Base-by-base conservation (phyloP, 768 basidiomycete genomes). In the Lactarius trivialis region DNA sequence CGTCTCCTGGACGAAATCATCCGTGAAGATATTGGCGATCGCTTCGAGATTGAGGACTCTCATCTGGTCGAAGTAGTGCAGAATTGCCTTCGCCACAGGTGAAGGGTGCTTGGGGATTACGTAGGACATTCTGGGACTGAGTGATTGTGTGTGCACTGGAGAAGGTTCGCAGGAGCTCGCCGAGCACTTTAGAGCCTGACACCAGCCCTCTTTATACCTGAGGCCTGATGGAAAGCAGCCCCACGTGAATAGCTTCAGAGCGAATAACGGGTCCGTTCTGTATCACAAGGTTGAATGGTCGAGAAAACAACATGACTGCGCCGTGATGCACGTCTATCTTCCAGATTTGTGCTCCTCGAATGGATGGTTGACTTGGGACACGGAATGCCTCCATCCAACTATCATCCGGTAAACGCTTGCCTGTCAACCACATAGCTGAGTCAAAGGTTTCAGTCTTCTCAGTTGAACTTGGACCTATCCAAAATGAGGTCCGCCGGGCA, bases 1-100 rank as follows among this genome's bases (percentile, higher is more conserved):
- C 34, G 61, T 63, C 17, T 52, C 37, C 52, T 58, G 61, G 1
- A 55, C 53, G 37, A 63, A 63, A 26, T 58, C 61, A 11, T 63
- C 61, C 17, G 28, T 12, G 57, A 58, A 54, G 7, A 58, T 30
- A 6, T 48, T 48, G 0, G 12, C 52, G 34, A 63, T 1, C 7
- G 55, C 51, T 28, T 4, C 14, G 11, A 58, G 15, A 37, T 58
- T 45, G n/a, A 45, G 14, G 45, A 21, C 52, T 48, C 37, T 32
- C 52, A 63, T 6, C 41, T 30, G 21, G 7, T 63, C 56, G n/a
- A 63, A 9, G 36, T 63, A 63, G 24, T 15, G 26, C 2, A 58
- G 51, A 11, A 63, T 52, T 17, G 45, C 51, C 28, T 48, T 58
- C 11, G 58, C n/a, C 4, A 54, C 52, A 0, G 56, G 7, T 30